A percentile compares a stretch with the other conserved stretches of the same genome.
phyloP scores from a whole-genome alignment of 164 flowering plant species.

The Tetrastigma voinierianum region DNA sequence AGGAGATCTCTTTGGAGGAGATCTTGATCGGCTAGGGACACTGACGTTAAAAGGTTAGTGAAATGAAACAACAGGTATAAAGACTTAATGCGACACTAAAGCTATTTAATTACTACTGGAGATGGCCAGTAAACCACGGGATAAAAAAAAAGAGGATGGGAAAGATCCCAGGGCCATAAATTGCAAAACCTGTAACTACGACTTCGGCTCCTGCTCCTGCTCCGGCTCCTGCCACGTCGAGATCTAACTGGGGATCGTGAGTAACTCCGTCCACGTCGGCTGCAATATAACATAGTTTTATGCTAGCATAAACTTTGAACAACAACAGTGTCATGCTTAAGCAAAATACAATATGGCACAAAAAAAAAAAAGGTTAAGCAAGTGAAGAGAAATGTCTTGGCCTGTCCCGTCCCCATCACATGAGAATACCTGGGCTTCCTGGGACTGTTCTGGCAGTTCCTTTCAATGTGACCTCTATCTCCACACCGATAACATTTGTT shows the following conservation, averaged over 20 bases:
- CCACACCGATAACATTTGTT: conserved; percentile 97
- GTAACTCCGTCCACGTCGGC: conserved; percentile 53
- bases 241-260: conserved; percentile 66
- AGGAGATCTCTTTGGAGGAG: conserved; percentile 51
- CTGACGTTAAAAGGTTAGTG: no score
- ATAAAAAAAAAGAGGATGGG: not conserved
- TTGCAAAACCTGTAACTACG: conserved; percentile 65
- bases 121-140: no score
- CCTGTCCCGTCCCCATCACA: not conserved
- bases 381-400: no score
- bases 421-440: conserved; percentile 52
- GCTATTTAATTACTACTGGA: no score
- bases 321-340: not conserved
- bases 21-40: conserved; percentile 54
- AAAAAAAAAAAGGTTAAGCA: no score
- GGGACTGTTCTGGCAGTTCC: conserved; percentile 92
- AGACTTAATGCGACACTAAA: no score
- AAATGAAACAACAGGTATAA: no score
- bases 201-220: conserved; percentile 68
- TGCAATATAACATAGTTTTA: not conserved
- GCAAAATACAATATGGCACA: no score
- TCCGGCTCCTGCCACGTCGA: conserved; percentile 60
- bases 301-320: no score
- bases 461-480: conserved; percentile 88
- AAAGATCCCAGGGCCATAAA: not conserved